These are phyloP conservation scores for Neonectria magnoliae DNA, from an alignment of 2,329 filamentous ascomycete species.

Conservation along the genomic window DNA sequence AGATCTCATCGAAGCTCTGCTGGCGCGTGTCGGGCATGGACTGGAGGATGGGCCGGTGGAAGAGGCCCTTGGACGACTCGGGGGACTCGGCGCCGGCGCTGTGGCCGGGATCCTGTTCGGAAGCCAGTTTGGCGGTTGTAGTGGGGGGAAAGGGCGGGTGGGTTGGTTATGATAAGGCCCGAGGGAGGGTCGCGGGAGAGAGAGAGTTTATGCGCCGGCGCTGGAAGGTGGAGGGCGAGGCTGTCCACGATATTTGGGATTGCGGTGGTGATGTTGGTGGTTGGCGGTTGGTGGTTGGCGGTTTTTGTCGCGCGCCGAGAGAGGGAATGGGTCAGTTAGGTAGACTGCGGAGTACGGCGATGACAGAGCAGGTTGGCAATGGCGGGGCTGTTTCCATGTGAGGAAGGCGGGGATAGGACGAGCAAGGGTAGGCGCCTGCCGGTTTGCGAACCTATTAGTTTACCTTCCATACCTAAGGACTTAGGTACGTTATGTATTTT, in stretches of 20 bases:
- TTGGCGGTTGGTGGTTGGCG: background rate
- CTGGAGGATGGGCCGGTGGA: constrained; percentile 67
- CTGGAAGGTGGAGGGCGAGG: background rate
- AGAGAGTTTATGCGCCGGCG: background rate
- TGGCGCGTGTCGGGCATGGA: constrained; percentile 78
- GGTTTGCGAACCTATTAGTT: too few species aligned
- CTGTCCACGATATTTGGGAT: background rate
- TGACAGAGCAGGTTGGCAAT: background rate
- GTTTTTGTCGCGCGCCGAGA: background rate
- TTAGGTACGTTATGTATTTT: too few species aligned
- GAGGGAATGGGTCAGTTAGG: background rate
- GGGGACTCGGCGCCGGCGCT: constrained; percentile 46
- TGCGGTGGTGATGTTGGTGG: background rate
- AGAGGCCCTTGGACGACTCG: constrained; percentile 46
- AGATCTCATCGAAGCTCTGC: constrained; percentile 99
- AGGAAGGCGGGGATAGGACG: background rate
- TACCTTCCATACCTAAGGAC: background rate
- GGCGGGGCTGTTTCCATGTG: background rate
- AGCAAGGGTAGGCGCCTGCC: background rate
- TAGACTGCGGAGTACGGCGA: too few species aligned
- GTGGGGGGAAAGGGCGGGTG: constrained; percentile 9
- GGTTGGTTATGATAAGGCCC: background rate
- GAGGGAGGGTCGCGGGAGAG: background rate
- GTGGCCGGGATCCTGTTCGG: constrained; percentile 49
- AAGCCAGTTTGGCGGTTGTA: constrained; percentile 56